These are phyloP conservation scores for Tolypocladium inflatum DNA, from an alignment of 2,329 filamentous ascomycete species.

Conservation along the genomic window DNA sequence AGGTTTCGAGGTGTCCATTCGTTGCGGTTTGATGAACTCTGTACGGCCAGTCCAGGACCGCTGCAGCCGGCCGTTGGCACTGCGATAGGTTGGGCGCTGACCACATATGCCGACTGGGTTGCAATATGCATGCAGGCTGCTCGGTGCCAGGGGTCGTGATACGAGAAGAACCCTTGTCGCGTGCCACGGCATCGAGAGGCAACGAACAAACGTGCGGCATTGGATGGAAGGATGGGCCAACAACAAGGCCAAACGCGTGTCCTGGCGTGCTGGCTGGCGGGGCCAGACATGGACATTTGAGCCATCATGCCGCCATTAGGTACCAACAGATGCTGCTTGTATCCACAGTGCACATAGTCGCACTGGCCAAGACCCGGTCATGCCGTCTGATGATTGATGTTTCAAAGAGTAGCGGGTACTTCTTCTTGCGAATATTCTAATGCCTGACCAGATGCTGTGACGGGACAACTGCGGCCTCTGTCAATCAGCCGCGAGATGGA, in stretches of 20 bases:
- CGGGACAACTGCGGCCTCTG: background rate
- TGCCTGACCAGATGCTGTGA: background rate
- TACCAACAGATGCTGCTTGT: background rate
- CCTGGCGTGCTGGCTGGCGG: background rate
- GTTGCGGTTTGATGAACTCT: background rate
- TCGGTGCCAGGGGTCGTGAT: slow-evolving; percentile 1
- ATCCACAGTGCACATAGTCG: background rate
- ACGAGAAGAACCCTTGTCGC: background rate
- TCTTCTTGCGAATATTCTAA: background rate
- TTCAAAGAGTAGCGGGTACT: background rate
- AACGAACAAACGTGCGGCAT: background rate
- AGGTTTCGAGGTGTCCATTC: background rate
- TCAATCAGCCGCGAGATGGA: slow-evolving; percentile 15
- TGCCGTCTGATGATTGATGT: background rate
- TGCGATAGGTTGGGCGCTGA: slow-evolving; percentile 1
- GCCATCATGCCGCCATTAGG: background rate
- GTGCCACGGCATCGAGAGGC: background rate
- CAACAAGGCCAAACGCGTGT: background rate
- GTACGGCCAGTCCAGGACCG: background rate
- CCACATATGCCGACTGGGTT: slow-evolving; percentile 2
- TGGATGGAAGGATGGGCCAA: background rate
- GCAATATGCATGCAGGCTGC: slow-evolving; percentile 3
- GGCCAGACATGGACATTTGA: background rate
- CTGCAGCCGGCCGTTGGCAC: background rate
- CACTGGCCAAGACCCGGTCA: background rate